Percentiles rank a stretch among this genome's conserved stretches.
Conservation (phyloP, 345 rosid genomes). For the Populus simonii region DNA sequence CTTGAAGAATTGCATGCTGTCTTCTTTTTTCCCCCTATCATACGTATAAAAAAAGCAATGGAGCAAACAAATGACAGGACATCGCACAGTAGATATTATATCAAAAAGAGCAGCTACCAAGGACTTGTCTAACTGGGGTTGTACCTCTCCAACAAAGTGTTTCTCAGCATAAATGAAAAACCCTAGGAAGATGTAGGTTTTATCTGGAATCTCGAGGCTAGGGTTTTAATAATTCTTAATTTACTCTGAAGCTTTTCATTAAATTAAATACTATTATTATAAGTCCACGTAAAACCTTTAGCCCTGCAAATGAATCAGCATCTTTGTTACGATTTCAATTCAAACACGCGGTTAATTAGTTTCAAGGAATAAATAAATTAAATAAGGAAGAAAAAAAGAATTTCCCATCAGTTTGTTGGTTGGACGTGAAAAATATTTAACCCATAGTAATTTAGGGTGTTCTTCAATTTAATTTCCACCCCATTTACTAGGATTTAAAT, state of each 20-base stretch:
- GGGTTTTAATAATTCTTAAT: too few relatives aligned
- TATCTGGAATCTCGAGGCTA: not conserved
- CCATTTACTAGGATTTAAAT: not conserved
- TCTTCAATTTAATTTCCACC: not conserved
- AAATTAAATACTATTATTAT: not conserved
- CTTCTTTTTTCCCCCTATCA: not conserved
- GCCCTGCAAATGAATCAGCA: not conserved
- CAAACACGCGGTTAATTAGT: not conserved
- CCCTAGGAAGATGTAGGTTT: conserved; percentile 5
- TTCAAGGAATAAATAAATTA: not conserved
- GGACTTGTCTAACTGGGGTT: conserved; percentile 1
- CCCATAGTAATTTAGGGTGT: not conserved
- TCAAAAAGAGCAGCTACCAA: not conserved
- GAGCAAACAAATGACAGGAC: not conserved
- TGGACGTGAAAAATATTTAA: not conserved
- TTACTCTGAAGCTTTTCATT: too few relatives aligned
- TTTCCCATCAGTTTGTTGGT: too few relatives aligned
- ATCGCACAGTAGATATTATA: not conserved
- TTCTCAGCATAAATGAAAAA: not conserved
- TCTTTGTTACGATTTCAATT: not conserved
- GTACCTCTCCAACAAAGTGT: not conserved
- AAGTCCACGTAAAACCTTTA: not conserved
- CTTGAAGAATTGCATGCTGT: not conserved
- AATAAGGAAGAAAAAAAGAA: not conserved
- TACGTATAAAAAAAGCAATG: not conserved